These are phyloP conservation scores for Thraustotheca clavata DNA, from an alignment of 352 stramenopile genomes.

Conservation along the genomic window DNA sequence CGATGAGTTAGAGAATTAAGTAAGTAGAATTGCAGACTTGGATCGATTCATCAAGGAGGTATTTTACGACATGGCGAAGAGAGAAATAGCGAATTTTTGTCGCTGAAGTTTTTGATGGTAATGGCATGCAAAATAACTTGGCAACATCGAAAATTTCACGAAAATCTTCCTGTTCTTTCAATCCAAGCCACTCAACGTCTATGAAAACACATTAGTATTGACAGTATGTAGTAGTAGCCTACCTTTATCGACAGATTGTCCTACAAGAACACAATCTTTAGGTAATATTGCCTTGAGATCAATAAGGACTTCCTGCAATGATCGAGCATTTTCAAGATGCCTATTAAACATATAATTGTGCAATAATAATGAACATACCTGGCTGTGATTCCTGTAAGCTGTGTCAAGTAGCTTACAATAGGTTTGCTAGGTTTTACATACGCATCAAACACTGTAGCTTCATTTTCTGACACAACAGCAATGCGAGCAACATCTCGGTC, in stretches of 20 bases:
- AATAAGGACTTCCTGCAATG: constrained; percentile 62
- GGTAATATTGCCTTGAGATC: constrained; percentile 70
- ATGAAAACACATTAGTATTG: background rate
- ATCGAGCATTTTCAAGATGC: constrained; percentile 51
- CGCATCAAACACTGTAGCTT: constrained; percentile 77
- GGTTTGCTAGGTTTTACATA: constrained; percentile 80
- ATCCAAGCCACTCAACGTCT: constrained; percentile 84
- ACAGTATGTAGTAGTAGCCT: background rate
- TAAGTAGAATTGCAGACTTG: constrained; percentile 32
- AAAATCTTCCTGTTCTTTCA: constrained; percentile 81
- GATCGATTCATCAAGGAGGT: constrained; percentile 70
- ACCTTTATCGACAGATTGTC: constrained; percentile 87
- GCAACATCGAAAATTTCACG: constrained; percentile 77
- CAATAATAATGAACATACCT: constrained; percentile 31
- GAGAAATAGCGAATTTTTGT: constrained; percentile 72
- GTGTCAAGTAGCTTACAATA: constrained; percentile 88
- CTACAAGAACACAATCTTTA: constrained; percentile 81
- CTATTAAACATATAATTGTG: constrained; percentile 23
- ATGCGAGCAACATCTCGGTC: constrained; percentile 86
- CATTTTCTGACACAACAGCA: constrained; percentile 82
- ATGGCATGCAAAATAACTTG: constrained; percentile 71
- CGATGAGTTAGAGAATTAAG: background rate
- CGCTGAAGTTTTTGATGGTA: too few relatives aligned
- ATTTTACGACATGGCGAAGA: constrained; percentile 73
- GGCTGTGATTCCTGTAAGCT: constrained; percentile 80